phyloP scores from a whole-genome alignment of 2,329 filamentous ascomycete genomes.

The Colletotrichum truncatum region DNA sequence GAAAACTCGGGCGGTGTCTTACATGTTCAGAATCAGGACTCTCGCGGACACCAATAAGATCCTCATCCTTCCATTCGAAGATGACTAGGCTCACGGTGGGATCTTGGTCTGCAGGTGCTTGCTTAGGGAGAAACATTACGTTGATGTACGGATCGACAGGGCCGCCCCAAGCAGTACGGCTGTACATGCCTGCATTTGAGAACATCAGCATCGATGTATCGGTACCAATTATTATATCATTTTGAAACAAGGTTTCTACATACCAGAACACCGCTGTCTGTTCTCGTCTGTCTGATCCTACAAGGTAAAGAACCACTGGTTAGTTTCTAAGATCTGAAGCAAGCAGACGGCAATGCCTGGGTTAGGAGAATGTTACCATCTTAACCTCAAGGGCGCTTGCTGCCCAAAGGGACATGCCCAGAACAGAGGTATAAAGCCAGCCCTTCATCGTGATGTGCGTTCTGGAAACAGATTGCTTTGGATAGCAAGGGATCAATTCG shows the following conservation, averaged over 20 bases:
- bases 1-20: constrained; percentile 36
- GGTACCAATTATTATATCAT: neutral
- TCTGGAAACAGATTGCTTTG: neutral
- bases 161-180: constrained; percentile 87
- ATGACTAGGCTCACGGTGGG: constrained; percentile 85
- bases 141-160: constrained; percentile 88
- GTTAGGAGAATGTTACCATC: constrained; percentile 53
- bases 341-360: neutral
- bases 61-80: constrained; percentile 92
- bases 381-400: constrained; percentile 65
- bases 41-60: constrained; percentile 76
- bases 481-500: neutral
- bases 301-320: neutral
- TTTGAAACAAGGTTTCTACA: neutral
- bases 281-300: constrained; percentile 82
- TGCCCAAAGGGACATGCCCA: constrained; percentile 65
- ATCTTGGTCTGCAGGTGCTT: constrained; percentile 69
- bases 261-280: constrained; percentile 80
- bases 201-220: neutral
- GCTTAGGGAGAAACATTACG: constrained; percentile 76
- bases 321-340: constrained; percentile 22
- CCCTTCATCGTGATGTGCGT: constrained; percentile 58
- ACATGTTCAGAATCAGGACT: constrained; percentile 64
- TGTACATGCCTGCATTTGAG: constrained; percentile 82
- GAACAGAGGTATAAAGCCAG: constrained; percentile 57